Conservation (phyloP, 2,329 filamentous ascomycete species). For the Alternaria brassicae region DNA sequence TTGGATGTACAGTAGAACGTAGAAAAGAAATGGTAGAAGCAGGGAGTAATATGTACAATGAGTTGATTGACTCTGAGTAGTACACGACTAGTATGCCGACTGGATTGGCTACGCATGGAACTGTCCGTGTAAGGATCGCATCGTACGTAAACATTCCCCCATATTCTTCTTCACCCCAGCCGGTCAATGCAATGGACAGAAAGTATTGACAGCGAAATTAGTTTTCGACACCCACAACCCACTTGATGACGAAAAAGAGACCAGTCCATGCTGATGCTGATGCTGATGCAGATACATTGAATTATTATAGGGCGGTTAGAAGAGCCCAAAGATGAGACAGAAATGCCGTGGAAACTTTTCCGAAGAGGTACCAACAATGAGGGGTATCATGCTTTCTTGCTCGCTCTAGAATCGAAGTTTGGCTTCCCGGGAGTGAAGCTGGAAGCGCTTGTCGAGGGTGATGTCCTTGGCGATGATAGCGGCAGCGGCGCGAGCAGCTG, state of each 20-base stretch:
- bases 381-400: slow-evolving; percentile 32
- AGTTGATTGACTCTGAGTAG: neutral
- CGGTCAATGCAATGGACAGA: slow-evolving; percentile 27
- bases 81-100: neutral
- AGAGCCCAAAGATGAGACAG: slow-evolving; percentile 19
- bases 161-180: slow-evolving; percentile 3
- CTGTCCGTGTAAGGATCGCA: neutral
- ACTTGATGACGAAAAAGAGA: slow-evolving; percentile 13
- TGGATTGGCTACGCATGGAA: neutral
- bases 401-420: slow-evolving; percentile 37
- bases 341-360: slow-evolving; percentile 20
- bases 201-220: slow-evolving; percentile 40
- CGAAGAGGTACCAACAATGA: slow-evolving; percentile 14
- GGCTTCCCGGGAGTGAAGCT: slow-evolving; percentile 38
- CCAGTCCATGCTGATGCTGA: slow-evolving; percentile 28
- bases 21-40: too few relatives aligned
- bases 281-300: slow-evolving; percentile 24
- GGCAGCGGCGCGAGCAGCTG: slow-evolving; percentile 39
- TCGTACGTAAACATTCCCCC: neutral
- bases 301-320: slow-evolving; percentile 20
- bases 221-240: slow-evolving; percentile 14
- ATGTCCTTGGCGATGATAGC: slow-evolving; percentile 21
- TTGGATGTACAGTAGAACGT: too few relatives aligned
- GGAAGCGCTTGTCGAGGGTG: slow-evolving; percentile 36
- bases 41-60: neutral